Evolutionary conservation across 805 yeast species (phyloP).

Genomic region (Yamadazyma paraphyllophila): DNA sequence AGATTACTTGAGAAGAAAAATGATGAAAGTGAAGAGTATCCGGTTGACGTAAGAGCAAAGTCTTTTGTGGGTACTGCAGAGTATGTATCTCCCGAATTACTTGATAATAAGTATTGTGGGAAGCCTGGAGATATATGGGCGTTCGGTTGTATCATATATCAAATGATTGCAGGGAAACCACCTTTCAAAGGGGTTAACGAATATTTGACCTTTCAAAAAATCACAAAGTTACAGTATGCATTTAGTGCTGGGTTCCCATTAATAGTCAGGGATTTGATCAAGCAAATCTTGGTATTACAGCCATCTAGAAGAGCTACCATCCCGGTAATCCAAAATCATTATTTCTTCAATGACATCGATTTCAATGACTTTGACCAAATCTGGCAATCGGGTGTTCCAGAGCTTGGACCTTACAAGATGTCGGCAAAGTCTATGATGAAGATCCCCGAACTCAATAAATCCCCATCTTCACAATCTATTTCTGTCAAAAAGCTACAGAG

Average conservation of each 20-base stretch:
- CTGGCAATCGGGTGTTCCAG: conserved; percentile 71
- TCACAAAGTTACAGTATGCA: conserved; percentile 76
- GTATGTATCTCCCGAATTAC: conserved; percentile 66
- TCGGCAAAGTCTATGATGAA: conserved; percentile 79
- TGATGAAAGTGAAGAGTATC: conserved; percentile 51
- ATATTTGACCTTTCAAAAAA: conserved; percentile 77
- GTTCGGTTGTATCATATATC: conserved; percentile 57
- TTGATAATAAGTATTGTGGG: conserved; percentile 68
- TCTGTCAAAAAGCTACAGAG: conserved; percentile 8
- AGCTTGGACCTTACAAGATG: conserved; percentile 67
- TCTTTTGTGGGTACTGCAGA: conserved; percentile 87
- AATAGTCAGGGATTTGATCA: conserved; percentile 62
- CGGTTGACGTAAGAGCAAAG: conserved; percentile 65
- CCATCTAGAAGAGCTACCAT: conserved; percentile 66
- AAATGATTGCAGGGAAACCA: conserved; percentile 65
- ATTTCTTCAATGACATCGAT: conserved; percentile 65
- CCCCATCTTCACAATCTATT: conserved; percentile 13
- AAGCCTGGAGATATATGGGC: conserved; percentile 64
- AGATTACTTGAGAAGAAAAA: conserved; percentile 57
- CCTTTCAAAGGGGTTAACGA: conserved; percentile 85
- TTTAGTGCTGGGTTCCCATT: conserved; percentile 64
- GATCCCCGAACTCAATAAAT: conserved; percentile 43
- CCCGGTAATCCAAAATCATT: conserved; percentile 57
- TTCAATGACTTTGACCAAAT: conserved; percentile 65
- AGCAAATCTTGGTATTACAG: conserved; percentile 63